These are phyloP conservation scores for Nakazawaea pomicola DNA, from an alignment of 805 yeast species.

Conservation along the genomic window DNA sequence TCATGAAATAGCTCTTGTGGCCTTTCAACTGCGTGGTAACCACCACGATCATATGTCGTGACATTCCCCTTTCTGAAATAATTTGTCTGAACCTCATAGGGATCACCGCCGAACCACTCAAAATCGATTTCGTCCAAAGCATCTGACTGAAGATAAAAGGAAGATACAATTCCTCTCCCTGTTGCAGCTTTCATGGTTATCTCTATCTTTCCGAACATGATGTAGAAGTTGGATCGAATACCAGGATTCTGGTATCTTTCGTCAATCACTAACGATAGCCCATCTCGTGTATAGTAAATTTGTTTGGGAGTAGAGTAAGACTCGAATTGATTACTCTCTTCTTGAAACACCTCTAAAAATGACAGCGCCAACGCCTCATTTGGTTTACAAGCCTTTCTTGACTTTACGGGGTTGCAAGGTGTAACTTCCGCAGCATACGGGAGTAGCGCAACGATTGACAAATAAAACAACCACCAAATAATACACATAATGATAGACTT, in stretches of 20 bases:
- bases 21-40: constrained; percentile 48
- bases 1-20: constrained; percentile 65
- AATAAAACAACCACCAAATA: no score
- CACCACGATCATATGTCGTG: constrained; percentile 76
- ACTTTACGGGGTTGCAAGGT: constrained; percentile 26
- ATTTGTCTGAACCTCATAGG: constrained; percentile 68
- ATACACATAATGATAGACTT: no score
- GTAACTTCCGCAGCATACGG: not conserved
- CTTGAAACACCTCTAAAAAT: constrained; percentile 45
- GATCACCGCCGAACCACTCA: constrained; percentile 84
- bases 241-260: constrained; percentile 75
- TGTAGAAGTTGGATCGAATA: constrained; percentile 68
- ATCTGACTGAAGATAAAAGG: constrained; percentile 76
- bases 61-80: constrained; percentile 80
- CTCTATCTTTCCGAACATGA: constrained; percentile 86
- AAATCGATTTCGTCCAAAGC: constrained; percentile 87
- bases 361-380: constrained; percentile 62
- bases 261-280: constrained; percentile 56
- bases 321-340: constrained; percentile 38
- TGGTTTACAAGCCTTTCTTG: constrained; percentile 24
- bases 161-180: constrained; percentile 77
- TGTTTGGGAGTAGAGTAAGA: constrained; percentile 38
- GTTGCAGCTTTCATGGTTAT: constrained; percentile 65
- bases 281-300: constrained; percentile 45
- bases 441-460: no score